A percentile compares a stretch with the other conserved stretches of the same genome.
Evolutionary conservation across 139 green algal species (phyloP).

Genomic region (Zygnema circumcarinatum): DNA sequence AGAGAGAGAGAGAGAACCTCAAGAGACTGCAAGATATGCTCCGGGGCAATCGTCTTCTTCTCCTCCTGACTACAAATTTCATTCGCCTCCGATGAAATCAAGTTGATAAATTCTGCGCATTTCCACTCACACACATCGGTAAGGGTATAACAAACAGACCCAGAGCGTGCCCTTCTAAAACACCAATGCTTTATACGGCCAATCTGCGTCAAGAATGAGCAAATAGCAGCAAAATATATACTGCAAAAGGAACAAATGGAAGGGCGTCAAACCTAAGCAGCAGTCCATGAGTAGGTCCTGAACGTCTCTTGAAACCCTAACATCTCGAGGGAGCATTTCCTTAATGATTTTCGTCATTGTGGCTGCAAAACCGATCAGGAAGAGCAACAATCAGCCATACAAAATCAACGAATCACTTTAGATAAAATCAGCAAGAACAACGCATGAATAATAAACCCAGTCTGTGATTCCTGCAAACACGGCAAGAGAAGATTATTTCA

Average conservation of each 20-base stretch:
- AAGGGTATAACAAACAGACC: background rate
- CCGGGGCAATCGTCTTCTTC: slow-evolving; percentile 64
- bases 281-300: slow-evolving; percentile 64
- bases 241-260: too few species aligned
- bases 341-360: slow-evolving; percentile 61
- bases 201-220: too few species aligned
- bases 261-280: slow-evolving; percentile 64
- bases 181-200: too few species aligned
- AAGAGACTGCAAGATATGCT: slow-evolving; percentile 64
- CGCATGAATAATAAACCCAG: slow-evolving; percentile 6
- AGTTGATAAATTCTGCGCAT: slow-evolving; percentile 64
- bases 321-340: slow-evolving; percentile 57
- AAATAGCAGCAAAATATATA: too few species aligned
- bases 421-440: slow-evolving; percentile 23
- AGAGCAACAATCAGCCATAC: slow-evolving; percentile 2
- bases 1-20: slow-evolving; percentile 30
- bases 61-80: slow-evolving; percentile 64
- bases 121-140: background rate
- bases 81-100: slow-evolving; percentile 66
- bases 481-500: slow-evolving; percentile 20
- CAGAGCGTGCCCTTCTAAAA: too few species aligned
- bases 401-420: background rate
- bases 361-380: slow-evolving; percentile 25
- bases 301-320: slow-evolving; percentile 56
- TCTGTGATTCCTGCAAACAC: too few species aligned